These are phyloP conservation scores for Nothophoma quercina DNA, from an alignment of 2,329 filamentous ascomycete genomes.

Conservation along the genomic window DNA sequence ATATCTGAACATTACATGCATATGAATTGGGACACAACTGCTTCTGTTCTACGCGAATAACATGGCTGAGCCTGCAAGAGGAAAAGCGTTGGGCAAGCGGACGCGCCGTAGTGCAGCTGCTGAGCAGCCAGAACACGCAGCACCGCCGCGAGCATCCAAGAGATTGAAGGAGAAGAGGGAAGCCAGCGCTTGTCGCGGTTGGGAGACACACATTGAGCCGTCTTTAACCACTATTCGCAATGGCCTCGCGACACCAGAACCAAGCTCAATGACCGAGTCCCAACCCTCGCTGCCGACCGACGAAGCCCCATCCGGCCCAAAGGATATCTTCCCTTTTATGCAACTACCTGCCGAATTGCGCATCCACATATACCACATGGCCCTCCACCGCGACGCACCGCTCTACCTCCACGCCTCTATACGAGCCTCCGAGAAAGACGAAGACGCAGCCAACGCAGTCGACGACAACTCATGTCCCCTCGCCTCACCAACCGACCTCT, in stretches of 20 bases:
- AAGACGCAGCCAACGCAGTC: conserved; percentile 7
- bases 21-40: not conserved
- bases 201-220: not conserved
- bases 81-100: conserved; percentile 17
- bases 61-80: conserved; percentile 11
- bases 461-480: not conserved
- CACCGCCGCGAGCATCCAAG: conserved; percentile 10
- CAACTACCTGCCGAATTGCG: conserved; percentile 57
- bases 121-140: conserved; percentile 10
- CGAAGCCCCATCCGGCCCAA: not conserved
- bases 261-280: conserved; percentile 28
- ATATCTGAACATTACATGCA: not conserved
- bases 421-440: conserved; percentile 20
- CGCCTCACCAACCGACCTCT: not conserved
- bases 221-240: conserved; percentile 9
- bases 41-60: not conserved
- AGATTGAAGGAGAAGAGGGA: conserved; percentile 14
- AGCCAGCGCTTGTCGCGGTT: conserved; percentile 2
- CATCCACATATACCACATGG: conserved; percentile 54
- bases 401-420: conserved; percentile 41
- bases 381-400: conserved; percentile 39
- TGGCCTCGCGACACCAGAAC: conserved; percentile 31
- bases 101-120: not conserved
- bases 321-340: conserved; percentile 49
- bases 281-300: conserved; percentile 5